Percentiles rank a stretch among this genome's conserved stretches.
phyloP scores from a whole-genome alignment of 805 yeast genomes.

The Ogataea ramenticola region DNA sequence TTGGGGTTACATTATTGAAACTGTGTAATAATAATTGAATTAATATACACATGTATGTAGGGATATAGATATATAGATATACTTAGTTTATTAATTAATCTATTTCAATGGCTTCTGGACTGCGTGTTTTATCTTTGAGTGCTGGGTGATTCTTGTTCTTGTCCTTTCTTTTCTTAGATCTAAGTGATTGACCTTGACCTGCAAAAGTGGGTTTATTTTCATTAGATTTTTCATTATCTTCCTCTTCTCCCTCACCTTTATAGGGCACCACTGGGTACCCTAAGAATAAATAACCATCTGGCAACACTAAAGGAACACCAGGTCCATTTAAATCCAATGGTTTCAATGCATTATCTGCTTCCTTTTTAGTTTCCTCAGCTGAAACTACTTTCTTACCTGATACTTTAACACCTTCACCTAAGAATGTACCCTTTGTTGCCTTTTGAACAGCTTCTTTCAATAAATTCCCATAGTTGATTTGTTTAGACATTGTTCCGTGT shows the following conservation, averaged over 20 bases:
- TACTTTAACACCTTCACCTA: constrained; percentile 63
- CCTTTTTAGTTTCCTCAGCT: constrained; percentile 12
- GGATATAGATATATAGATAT: background rate
- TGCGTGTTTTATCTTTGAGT: constrained; percentile 55
- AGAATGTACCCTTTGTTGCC: constrained; percentile 28
- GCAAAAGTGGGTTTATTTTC: constrained; percentile 26
- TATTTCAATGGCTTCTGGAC: constrained; percentile 77
- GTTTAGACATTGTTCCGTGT: constrained; percentile 68
- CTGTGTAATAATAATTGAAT: background rate
- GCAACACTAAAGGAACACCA: constrained; percentile 66
- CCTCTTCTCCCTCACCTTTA: constrained; percentile 26
- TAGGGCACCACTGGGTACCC: constrained; percentile 76
- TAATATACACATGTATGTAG: background rate
- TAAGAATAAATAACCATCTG: constrained; percentile 84
- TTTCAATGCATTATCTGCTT: constrained; percentile 21
- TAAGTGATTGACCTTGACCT: constrained; percentile 72
- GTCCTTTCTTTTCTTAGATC: constrained; percentile 54
- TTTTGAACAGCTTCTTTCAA: constrained; percentile 34
- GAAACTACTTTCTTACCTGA: constrained; percentile 47
- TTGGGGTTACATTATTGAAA: constrained; percentile 12
- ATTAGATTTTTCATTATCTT: constrained; percentile 15
- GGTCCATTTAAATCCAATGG: constrained; percentile 49
- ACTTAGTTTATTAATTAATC: constrained; percentile 34
- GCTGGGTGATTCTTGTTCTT: constrained; percentile 39
- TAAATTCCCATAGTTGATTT: constrained; percentile 57